Evolutionary conservation across 2,329 filamentous ascomycete species (phyloP).

Genomic region (Colletotrichum gigasporum): DNA sequence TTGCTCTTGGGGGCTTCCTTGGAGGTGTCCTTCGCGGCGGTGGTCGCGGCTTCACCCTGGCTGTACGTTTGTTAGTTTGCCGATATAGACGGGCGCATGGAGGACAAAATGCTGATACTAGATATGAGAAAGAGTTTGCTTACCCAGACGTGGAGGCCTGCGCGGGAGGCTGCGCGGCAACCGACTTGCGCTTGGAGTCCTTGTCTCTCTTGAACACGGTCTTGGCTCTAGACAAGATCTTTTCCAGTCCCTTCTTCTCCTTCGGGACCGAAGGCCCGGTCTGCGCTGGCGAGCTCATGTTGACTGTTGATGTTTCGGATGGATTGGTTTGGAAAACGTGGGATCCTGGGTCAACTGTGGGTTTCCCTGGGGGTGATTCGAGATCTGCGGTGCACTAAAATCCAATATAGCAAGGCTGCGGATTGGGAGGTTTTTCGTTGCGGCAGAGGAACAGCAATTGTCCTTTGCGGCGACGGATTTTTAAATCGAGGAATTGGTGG

Average conservation of each 20-base stretch:
- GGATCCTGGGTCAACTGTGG: constrained; percentile 4
- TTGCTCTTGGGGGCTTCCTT: constrained; percentile 32
- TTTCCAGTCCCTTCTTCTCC: constrained; percentile 58
- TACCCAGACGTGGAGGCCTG: constrained; percentile 24
- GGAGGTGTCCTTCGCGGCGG: constrained; percentile 13
- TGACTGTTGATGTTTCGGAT: constrained; percentile 11
- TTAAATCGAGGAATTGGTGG: background rate
- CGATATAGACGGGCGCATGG: background rate
- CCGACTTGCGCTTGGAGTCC: constrained; percentile 32
- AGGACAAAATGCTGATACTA: background rate
- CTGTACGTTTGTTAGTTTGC: constrained; percentile 18
- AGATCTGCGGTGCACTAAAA: constrained; percentile 18
- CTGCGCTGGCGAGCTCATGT: constrained; percentile 55
- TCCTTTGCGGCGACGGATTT: background rate
- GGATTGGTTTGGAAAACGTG: background rate
- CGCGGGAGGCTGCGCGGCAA: constrained; percentile 15
- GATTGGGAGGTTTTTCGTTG: background rate
- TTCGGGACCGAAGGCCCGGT: constrained; percentile 45
- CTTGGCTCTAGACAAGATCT: constrained; percentile 59
- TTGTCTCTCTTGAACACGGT: constrained; percentile 59
- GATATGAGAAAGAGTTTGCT: background rate
- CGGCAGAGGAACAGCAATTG: background rate
- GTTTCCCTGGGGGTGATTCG: background rate
- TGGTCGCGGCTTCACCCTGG: constrained; percentile 1
- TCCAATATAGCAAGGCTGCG: constrained; percentile 3